A percentile compares a stretch with the other conserved stretches of the same genome.
Evolutionary conservation across 2,329 filamentous ascomycete species (phyloP).

Genomic region (Harringtonia aguacate): DNA sequence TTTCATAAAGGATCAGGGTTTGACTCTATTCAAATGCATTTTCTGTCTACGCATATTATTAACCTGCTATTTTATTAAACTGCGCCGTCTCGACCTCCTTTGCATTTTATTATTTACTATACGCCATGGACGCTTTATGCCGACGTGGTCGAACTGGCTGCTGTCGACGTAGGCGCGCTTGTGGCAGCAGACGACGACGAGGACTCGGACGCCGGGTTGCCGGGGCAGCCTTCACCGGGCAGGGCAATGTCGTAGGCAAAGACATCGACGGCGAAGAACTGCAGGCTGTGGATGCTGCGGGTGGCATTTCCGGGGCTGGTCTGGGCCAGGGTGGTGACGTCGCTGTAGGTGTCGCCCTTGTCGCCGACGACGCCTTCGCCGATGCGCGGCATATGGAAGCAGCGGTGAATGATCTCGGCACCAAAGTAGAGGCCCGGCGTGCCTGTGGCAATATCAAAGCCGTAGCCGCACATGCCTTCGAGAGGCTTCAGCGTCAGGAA

Average conservation of each 20-base stretch:
- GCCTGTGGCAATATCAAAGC: constrained; percentile 48
- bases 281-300: constrained; percentile 50
- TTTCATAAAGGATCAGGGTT: no score
- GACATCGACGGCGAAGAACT: constrained; percentile 59
- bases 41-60: no score
- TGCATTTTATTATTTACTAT: no score
- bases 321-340: constrained; percentile 40
- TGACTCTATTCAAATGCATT: no score
- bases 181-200: no score
- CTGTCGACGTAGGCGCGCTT: no score
- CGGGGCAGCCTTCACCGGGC: constrained; percentile 47
- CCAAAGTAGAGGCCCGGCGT: constrained; percentile 54
- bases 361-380: constrained; percentile 52
- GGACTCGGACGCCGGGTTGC: no score
- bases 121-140: no score
- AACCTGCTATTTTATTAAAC: no score
- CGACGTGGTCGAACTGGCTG: no score
- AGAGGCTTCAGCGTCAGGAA: constrained; percentile 48
- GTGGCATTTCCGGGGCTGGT: constrained; percentile 34
- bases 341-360: constrained; percentile 48
- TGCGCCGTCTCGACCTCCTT: no score
- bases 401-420: constrained; percentile 54
- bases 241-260: constrained; percentile 56
- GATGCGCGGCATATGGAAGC: constrained; percentile 52
- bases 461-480: constrained; percentile 48